Percentiles rank a stretch among this genome's conserved stretches.
Evolutionary conservation across 2,329 filamentous ascomycete species (phyloP).

Genomic region (Periconia sp.): DNA sequence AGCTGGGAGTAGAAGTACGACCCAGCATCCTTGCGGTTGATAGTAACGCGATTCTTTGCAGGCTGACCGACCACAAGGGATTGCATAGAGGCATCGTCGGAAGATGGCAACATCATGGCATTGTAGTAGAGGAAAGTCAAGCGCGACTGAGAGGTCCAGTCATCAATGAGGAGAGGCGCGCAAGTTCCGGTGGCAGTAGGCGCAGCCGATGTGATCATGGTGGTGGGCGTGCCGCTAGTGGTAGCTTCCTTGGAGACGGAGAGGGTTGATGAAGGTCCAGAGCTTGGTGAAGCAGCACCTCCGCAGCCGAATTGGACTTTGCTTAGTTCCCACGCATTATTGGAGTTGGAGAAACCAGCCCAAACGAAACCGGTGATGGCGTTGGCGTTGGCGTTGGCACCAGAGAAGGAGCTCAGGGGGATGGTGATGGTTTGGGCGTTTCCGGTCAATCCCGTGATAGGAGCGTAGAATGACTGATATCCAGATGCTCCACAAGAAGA

Average conservation of each 20-base stretch:
- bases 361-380: conserved; percentile 52
- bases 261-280: background rate
- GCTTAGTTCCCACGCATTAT: conserved; percentile 52
- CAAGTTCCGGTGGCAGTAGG: conserved; percentile 40
- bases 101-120: conserved; percentile 57
- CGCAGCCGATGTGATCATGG: conserved; percentile 16
- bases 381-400: conserved; percentile 55
- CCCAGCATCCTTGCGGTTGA: conserved; percentile 51
- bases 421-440: conserved; percentile 54
- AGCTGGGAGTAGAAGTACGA: conserved; percentile 63
- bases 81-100: conserved; percentile 60
- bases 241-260: conserved; percentile 5
- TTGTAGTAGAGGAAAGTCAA: conserved; percentile 65
- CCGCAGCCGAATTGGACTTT: conserved; percentile 51
- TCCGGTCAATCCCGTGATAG: conserved; percentile 53
- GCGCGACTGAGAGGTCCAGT: conserved; percentile 64
- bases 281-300: conserved; percentile 7
- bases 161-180: conserved; percentile 55
- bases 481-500: conserved; percentile 46
- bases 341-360: conserved; percentile 43
- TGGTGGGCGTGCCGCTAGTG: conserved; percentile 14
- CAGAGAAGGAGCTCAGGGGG: conserved; percentile 53
- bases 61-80: conserved; percentile 57
- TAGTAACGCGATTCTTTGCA: conserved; percentile 50
- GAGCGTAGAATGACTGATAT: conserved; percentile 49